Conservation (phyloP, 345 rosid genomes). For the Citrus reticulata region DNA sequence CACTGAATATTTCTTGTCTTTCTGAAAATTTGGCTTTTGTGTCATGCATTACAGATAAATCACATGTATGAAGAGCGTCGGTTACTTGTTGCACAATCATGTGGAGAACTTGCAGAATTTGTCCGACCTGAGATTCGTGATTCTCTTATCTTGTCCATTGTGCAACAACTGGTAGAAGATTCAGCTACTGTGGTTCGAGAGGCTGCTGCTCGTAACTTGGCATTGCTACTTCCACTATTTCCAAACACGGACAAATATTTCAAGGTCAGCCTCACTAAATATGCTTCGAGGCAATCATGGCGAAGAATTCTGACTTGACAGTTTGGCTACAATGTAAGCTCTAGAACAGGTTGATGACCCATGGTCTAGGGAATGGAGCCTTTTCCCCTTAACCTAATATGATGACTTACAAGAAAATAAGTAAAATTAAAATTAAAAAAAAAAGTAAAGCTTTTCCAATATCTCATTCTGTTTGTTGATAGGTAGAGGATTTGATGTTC, state of each 20-base stretch:
- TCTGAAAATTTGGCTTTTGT: conserved; percentile 14
- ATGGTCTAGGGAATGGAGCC: conserved; percentile 48
- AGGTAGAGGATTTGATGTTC: conserved; percentile 98
- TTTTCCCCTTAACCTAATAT: conserved; percentile 39
- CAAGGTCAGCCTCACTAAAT: conserved; percentile 93
- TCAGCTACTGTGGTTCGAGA: conserved; percentile 93
- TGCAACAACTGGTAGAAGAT: conserved; percentile 91
- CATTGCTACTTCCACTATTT: conserved; percentile 89
- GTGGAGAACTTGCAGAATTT: conserved; percentile 94
- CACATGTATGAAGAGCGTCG: conserved; percentile 98
- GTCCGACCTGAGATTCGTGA: conserved; percentile 94
- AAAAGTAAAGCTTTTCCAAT: conserved; percentile 19
- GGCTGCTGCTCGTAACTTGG: conserved; percentile 90
- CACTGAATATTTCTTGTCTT: not conserved
- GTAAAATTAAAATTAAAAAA: not conserved
- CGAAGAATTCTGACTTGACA: conserved; percentile 73
- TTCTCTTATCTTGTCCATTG: conserved; percentile 91
- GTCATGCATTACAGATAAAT: conserved; percentile 59
- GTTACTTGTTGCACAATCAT: conserved; percentile 95
- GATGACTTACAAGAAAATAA: conserved; percentile 27
- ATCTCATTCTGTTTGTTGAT: conserved; percentile 33
- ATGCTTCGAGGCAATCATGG: conserved; percentile 73
- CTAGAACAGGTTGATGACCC: conserved; percentile 66
- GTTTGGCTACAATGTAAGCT: conserved; percentile 72
- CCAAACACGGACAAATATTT: conserved; percentile 94